phyloP scores from a whole-genome alignment of 495 filamentous ascomycete species.

The Xylaria cubensis region DNA sequence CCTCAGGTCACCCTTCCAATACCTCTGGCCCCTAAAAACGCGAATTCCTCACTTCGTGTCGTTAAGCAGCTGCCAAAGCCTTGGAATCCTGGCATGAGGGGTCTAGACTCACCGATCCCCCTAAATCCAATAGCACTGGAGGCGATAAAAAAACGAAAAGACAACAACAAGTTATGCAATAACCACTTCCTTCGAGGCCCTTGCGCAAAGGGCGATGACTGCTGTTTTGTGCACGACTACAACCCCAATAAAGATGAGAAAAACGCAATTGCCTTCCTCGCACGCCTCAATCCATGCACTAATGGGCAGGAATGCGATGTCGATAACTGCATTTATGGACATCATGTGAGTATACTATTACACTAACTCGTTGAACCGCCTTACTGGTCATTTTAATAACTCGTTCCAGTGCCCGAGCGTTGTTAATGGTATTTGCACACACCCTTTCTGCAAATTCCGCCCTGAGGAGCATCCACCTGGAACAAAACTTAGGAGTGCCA shows the following conservation, averaged over 20 bases:
- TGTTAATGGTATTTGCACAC: constrained; percentile 47
- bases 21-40: constrained; percentile 28
- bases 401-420: constrained; percentile 48
- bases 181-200: constrained; percentile 79
- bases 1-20: constrained; percentile 45
- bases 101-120: constrained; percentile 56
- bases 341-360: constrained; percentile 54
- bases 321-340: constrained; percentile 84
- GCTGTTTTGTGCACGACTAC: constrained; percentile 78
- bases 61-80: constrained; percentile 26
- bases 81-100: constrained; percentile 62
- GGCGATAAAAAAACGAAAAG: constrained; percentile 74
- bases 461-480: constrained; percentile 56
- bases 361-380: neutral
- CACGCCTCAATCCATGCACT: constrained; percentile 79
- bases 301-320: constrained; percentile 77
- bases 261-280: constrained; percentile 70
- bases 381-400: constrained; percentile 19
- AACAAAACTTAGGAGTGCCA: constrained; percentile 51
- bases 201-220: constrained; percentile 74
- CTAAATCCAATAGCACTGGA: constrained; percentile 69
- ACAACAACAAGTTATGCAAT: constrained; percentile 82
- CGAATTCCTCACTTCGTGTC: constrained; percentile 22
- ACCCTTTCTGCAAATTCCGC: constrained; percentile 55
- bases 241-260: constrained; percentile 71